Conservation (phyloP, 805 yeast species). For the Ogataea pini region DNA sequence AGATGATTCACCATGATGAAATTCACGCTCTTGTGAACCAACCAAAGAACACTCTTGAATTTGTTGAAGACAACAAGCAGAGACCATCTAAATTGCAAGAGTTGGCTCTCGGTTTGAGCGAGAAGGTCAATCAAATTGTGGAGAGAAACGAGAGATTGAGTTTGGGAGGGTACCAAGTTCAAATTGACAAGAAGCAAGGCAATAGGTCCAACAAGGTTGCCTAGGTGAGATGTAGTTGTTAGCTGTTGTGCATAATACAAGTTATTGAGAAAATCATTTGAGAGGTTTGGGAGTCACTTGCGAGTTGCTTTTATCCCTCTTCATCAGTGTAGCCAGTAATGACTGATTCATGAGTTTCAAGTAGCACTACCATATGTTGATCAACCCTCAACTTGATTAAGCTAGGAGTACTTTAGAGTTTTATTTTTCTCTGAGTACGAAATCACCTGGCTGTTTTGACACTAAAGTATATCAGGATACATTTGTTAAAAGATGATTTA, state of each 20-base stretch:
- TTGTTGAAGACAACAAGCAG: conserved; percentile 60
- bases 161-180: conserved; percentile 65
- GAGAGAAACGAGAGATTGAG: conserved; percentile 86
- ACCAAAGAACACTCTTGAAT: conserved; percentile 59
- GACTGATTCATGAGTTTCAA: neutral
- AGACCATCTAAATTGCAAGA: conserved; percentile 86
- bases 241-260: neutral
- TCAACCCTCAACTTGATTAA: no score
- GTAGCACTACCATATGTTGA: no score
- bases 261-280: neutral
- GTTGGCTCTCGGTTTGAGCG: conserved; percentile 80
- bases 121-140: conserved; percentile 71
- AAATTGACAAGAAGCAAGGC: conserved; percentile 29
- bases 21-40: conserved; percentile 75
- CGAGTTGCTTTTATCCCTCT: neutral
- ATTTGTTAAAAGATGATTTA: no score
- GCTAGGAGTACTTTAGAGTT: no score
- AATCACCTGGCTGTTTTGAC: no score
- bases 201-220: conserved; percentile 7
- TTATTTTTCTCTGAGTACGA: no score
- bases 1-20: conserved; percentile 78
- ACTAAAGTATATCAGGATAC: no score
- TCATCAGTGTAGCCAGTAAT: neutral
- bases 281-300: neutral
- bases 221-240: neutral